Evolutionary conservation across 2,329 filamentous ascomycete genomes (phyloP).

Genomic region (Fusarium beomiforme): DNA sequence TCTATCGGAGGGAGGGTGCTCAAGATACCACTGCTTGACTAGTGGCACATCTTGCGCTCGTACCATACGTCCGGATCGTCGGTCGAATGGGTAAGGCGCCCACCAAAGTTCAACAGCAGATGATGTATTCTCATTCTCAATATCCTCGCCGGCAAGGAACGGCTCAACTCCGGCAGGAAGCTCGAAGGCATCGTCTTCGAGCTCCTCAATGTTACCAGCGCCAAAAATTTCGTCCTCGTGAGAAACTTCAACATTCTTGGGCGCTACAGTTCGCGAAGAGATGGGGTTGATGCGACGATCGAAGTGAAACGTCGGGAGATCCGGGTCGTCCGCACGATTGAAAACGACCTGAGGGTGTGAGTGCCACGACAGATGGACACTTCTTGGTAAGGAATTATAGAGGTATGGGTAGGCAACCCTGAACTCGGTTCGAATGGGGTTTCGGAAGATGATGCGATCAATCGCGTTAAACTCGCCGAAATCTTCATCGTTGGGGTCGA

Average conservation of each 20-base stretch:
- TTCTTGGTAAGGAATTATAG: conserved; percentile 95
- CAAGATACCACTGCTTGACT: conserved; percentile 98
- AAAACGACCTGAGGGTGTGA: conserved; percentile 95
- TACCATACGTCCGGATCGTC: conserved; percentile 94
- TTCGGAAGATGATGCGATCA: conserved; percentile 97
- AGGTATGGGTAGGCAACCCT: conserved; percentile 93
- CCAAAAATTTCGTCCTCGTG: conserved; percentile 97
- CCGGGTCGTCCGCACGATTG: conserved; percentile 85
- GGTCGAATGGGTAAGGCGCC: conserved; percentile 96
- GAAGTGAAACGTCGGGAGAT: conserved; percentile 95
- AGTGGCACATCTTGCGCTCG: conserved; percentile 95
- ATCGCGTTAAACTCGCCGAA: conserved; percentile 99
- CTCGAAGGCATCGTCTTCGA: conserved; percentile 85
- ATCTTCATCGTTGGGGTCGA: conserved; percentile 98
- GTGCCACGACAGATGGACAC: conserved; percentile 93
- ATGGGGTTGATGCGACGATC: conserved; percentile 98
- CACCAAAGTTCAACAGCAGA: conserved; percentile 96
- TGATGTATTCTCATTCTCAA: conserved; percentile 89
- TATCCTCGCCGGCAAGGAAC: conserved; percentile 87
- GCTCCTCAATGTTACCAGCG: conserved; percentile 74
- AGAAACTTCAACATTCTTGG: conserved; percentile 90
- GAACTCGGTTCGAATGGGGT: conserved; percentile 94
- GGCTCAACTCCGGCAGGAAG: conserved; percentile 83
- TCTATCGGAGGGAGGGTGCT: conserved; percentile 85
- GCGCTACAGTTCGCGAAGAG: conserved; percentile 90